phyloP scores from a whole-genome alignment of 176 grass and related monocot species.

The Carex kokanica region DNA sequence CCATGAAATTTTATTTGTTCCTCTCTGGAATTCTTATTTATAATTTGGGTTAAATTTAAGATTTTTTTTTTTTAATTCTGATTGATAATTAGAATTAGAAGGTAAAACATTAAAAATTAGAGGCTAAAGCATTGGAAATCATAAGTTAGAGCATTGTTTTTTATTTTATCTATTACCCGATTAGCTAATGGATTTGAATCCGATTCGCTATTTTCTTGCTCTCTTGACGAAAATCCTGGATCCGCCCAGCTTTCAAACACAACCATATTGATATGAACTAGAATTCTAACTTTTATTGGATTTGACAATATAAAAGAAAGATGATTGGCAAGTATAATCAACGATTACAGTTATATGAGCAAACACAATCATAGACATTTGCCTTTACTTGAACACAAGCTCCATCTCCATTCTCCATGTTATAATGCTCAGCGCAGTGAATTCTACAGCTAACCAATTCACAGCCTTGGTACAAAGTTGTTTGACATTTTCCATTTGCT shows the following conservation, averaged over 20 bases:
- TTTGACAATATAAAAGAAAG: background rate
- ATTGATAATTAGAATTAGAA: no score
- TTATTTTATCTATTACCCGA: no score
- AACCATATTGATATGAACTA: background rate
- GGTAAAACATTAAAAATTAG: no score
- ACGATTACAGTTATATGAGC: background rate
- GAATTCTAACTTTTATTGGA: background rate
- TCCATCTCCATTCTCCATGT: background rate
- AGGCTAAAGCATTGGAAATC: no score
- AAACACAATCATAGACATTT: background rate
- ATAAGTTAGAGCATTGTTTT: no score
- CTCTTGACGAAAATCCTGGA: no score
- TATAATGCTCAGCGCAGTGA: background rate
- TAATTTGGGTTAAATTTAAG: no score
- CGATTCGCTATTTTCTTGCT: no score
- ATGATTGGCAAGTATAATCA: background rate
- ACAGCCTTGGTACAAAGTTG: background rate
- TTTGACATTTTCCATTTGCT: background rate
- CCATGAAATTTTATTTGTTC: no score
- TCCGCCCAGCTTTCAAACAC: background rate
- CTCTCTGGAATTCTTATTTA: no score
- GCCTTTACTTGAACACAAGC: background rate
- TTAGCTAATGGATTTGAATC: no score
- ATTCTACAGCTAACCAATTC: conserved; percentile 1
- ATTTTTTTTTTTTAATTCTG: no score